Conservation (phyloP, 768 basidiomycete genomes). For the Boletus insuetus region DNA sequence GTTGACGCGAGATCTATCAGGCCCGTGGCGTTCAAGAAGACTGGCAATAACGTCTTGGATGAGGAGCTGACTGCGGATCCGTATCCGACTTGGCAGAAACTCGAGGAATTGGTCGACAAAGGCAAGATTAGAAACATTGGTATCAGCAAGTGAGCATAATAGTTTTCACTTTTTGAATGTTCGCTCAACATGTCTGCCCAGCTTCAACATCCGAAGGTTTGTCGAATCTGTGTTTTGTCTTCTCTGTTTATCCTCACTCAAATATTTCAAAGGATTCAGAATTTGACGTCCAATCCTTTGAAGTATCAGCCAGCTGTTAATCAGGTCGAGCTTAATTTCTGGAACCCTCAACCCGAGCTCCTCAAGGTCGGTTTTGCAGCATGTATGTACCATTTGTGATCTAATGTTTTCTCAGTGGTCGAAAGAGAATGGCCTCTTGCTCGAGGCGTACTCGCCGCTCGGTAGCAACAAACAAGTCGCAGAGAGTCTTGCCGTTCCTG, state of each 20-base stretch:
- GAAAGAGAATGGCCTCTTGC: constrained; percentile 58
- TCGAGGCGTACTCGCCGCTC: constrained; percentile 77
- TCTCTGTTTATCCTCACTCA: neutral
- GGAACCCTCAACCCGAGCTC: constrained; percentile 76
- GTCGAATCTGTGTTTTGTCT: neutral
- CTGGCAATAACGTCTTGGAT: constrained; percentile 46
- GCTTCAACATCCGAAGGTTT: constrained; percentile 59
- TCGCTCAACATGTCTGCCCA: constrained; percentile 14
- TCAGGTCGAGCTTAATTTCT: constrained; percentile 78
- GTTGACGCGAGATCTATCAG: constrained; percentile 29
- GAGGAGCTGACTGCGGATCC: constrained; percentile 61
- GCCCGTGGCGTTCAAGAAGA: constrained; percentile 68
- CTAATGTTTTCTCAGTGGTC: constrained; percentile 49
- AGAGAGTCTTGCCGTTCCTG: constrained; percentile 55
- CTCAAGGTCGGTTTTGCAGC: constrained; percentile 43
- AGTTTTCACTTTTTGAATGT: neutral
- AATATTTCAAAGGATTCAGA: constrained; percentile 42
- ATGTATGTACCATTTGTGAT: neutral
- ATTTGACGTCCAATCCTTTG: constrained; percentile 58
- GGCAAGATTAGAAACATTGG: constrained; percentile 81
- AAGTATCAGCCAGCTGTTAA: constrained; percentile 68
- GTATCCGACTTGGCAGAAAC: constrained; percentile 77
- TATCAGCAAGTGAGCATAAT: constrained; percentile 64
- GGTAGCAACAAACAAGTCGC: constrained; percentile 60
- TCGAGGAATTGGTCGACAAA: constrained; percentile 73